Percentiles rank a stretch among this genome's conserved stretches.
Evolutionary conservation across 768 basidiomycete genomes (phyloP).

Genomic region (Baorangia bicolor): DNA sequence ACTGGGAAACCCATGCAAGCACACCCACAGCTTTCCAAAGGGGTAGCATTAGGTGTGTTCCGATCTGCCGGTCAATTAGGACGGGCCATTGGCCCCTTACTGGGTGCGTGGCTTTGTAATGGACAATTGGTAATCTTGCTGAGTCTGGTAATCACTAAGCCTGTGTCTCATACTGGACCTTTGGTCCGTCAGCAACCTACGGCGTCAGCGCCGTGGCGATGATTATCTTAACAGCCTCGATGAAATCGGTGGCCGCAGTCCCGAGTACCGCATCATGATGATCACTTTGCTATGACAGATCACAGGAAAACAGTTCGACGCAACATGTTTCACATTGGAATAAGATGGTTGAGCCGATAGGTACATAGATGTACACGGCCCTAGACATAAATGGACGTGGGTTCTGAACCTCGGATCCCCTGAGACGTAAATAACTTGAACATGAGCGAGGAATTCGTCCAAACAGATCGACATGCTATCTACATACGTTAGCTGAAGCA

Average conservation of each 20-base stretch:
- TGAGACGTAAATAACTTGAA: constrained; percentile 10
- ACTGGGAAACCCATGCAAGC: constrained; percentile 55
- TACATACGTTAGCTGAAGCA: constrained; percentile 33
- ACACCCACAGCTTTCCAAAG: constrained; percentile 76
- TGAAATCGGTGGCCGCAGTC: constrained; percentile 46
- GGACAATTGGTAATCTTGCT: constrained; percentile 1
- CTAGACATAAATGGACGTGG: constrained; percentile 2
- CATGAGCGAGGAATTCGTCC: constrained; percentile 9
- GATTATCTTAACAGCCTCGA: constrained; percentile 53
- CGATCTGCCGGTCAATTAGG: constrained; percentile 94
- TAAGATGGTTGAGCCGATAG: not conserved
- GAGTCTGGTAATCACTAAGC: constrained; percentile 42
- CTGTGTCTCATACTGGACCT: constrained; percentile 86
- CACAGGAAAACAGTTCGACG: not conserved
- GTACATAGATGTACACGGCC: not conserved
- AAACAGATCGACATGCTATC: constrained; percentile 21
- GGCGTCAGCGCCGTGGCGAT: constrained; percentile 61
- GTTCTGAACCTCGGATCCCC: not conserved
- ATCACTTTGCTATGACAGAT: constrained; percentile 1
- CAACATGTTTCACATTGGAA: constrained; percentile 6
- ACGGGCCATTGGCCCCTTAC: constrained; percentile 85
- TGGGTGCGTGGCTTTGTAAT: constrained; percentile 52
- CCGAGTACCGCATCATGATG: constrained; percentile 10
- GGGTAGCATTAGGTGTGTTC: constrained; percentile 80
- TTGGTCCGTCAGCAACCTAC: constrained; percentile 81